Evolutionary conservation across 306 rosid genomes (phyloP).

Genomic region (Cicer cuneatum): DNA sequence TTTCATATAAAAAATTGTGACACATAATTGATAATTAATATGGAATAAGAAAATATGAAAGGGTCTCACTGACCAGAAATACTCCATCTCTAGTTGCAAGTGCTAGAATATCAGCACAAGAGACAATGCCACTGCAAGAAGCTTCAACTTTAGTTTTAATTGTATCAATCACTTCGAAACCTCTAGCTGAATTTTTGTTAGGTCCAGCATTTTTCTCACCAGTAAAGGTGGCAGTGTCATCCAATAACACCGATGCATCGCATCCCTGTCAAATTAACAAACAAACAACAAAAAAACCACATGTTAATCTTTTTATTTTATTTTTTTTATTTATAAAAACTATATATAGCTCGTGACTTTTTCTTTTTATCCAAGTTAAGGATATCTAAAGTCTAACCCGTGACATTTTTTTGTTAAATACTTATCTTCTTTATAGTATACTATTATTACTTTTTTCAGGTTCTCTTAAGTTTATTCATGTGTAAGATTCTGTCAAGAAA

Average conservation of each 20-base stretch:
- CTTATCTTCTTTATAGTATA: too few relatives aligned
- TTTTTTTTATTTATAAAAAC: too few relatives aligned
- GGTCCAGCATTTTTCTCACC: conserved; percentile 82
- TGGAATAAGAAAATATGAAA: neutral
- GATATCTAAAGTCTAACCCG: too few relatives aligned
- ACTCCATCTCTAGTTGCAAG: conserved; percentile 80
- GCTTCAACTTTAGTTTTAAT: conserved; percentile 75
- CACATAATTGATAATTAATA: neutral
- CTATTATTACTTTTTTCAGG: too few relatives aligned
- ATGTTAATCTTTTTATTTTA: too few relatives aligned
- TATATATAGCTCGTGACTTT: too few relatives aligned
- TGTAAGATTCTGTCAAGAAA: too few relatives aligned
- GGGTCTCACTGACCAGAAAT: conserved; percentile 46
- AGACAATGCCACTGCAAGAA: conserved; percentile 67
- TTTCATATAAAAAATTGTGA: too few relatives aligned
- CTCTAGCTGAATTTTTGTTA: conserved; percentile 64
- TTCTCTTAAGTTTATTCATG: too few relatives aligned
- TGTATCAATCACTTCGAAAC: conserved; percentile 74
- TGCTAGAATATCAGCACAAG: conserved; percentile 89
- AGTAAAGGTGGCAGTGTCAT: conserved; percentile 59
- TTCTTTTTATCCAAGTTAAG: too few relatives aligned
- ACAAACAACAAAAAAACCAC: neutral
- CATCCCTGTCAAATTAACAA: conserved; percentile 60
- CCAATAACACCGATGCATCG: conserved; percentile 73
- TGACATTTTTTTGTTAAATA: too few relatives aligned